A percentile compares a stretch with the other conserved stretches of the same genome.
Conservation (phyloP, 768 basidiomycete species). For the Russula sp. region DNA sequence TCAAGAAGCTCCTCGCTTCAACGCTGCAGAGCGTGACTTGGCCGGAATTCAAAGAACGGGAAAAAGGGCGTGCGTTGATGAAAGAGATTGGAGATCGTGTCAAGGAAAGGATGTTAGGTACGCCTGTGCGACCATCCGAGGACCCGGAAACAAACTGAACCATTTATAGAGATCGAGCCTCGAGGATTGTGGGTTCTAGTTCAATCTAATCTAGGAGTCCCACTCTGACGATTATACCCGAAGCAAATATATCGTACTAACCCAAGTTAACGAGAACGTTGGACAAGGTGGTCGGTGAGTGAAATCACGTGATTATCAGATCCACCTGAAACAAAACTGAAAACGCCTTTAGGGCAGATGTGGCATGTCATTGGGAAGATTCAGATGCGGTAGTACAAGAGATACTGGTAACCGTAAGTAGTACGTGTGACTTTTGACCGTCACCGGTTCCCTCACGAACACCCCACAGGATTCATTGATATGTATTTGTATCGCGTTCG, state of each 20-base stretch:
- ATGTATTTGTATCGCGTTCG: slow-evolving; percentile 63
- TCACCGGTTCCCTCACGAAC: slow-evolving; percentile 21
- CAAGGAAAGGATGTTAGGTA: slow-evolving; percentile 75
- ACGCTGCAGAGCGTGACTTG: slow-evolving; percentile 64
- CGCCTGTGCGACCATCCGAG: slow-evolving; percentile 24
- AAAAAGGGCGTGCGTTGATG: slow-evolving; percentile 70
- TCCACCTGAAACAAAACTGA: slow-evolving; percentile 9
- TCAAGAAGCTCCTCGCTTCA: slow-evolving; percentile 73
- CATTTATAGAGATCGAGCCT: slow-evolving; percentile 61
- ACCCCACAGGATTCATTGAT: slow-evolving; percentile 62
- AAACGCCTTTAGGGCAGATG: slow-evolving; percentile 56
- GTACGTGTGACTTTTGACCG: slow-evolving; percentile 20
- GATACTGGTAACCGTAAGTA: slow-evolving; percentile 71
- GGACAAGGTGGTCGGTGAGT: slow-evolving; percentile 81
- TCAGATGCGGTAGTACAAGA: slow-evolving; percentile 75
- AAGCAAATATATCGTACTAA: slow-evolving; percentile 85
- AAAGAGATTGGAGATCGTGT: slow-evolving; percentile 82
- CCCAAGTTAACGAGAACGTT: slow-evolving; percentile 79
- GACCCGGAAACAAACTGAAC: slow-evolving; percentile 20
- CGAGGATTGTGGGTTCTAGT: slow-evolving; percentile 57
- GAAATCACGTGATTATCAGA: slow-evolving; percentile 6
- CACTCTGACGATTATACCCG: slow-evolving; percentile 25
- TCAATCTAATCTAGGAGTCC: not conserved
- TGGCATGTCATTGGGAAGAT: slow-evolving; percentile 88
- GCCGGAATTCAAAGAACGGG: slow-evolving; percentile 66